These are phyloP conservation scores for Pogostemon cablin DNA, from an alignment of 257 asterid species.

Conservation along the genomic window DNA sequence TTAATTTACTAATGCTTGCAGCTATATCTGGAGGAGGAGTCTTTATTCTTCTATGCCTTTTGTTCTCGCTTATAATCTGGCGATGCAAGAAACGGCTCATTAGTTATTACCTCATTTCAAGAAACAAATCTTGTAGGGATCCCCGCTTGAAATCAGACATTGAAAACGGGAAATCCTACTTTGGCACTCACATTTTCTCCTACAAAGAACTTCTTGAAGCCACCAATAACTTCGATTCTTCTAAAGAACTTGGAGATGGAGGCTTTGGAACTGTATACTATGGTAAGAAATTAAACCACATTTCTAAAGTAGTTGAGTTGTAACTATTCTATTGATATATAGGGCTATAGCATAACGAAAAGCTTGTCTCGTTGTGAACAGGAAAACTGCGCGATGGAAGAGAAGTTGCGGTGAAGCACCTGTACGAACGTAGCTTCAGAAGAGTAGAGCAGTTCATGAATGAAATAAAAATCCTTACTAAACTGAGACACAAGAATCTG, in stretches of 20 bases:
- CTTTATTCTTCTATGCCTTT: conserved; percentile 24
- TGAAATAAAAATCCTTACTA: conserved; percentile 52
- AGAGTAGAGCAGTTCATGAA: conserved; percentile 62
- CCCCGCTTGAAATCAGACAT: conserved; percentile 34
- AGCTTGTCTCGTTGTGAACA: conserved; percentile 17
- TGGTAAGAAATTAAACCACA: conserved; percentile 37
- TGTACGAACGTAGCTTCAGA: conserved; percentile 51
- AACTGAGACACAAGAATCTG: conserved; percentile 50
- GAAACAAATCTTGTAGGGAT: conserved; percentile 22
- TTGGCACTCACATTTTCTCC: conserved; percentile 45
- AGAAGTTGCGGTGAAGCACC: conserved; percentile 65
- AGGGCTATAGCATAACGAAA: neutral
- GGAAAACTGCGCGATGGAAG: conserved; percentile 61
- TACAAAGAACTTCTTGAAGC: conserved; percentile 52
- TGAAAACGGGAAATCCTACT: conserved; percentile 37
- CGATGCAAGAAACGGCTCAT: conserved; percentile 30
- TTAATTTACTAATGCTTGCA: conserved; percentile 14
- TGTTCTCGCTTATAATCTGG: conserved; percentile 24
- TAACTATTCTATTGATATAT: neutral
- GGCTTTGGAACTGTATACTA: conserved; percentile 59
- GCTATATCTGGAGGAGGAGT: conserved; percentile 38
- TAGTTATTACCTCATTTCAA: conserved; percentile 8
- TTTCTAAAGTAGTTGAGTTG: neutral
- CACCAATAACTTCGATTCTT: conserved; percentile 47
- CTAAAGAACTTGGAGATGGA: conserved; percentile 59